Conservation (phyloP, 2,329 filamentous ascomycete genomes). For the Clarireedia hainanense region DNA sequence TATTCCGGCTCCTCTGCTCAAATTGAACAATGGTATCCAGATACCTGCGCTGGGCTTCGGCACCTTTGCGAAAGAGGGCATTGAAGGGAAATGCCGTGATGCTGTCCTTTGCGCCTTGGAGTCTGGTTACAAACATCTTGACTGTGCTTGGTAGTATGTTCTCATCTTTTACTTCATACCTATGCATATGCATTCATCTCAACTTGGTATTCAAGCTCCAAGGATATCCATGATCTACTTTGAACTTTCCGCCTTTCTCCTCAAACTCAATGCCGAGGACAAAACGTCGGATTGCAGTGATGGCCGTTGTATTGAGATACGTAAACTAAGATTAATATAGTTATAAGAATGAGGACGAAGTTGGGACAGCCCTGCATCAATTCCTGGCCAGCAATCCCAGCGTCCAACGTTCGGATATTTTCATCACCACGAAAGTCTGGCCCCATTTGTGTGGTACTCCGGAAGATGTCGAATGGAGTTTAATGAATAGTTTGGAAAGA, state of each 20-base stretch:
- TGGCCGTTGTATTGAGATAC: background rate
- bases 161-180: background rate
- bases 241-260: background rate
- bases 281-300: background rate
- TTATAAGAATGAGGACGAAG: conserved; percentile 76
- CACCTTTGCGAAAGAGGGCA: conserved; percentile 21
- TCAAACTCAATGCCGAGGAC: background rate
- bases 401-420: conserved; percentile 41
- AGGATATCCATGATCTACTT: background rate
- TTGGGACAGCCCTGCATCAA: conserved; percentile 67
- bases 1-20: conserved; percentile 1
- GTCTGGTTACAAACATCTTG: conserved; percentile 58
- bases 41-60: conserved; percentile 39
- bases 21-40: conserved; percentile 29
- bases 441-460: conserved; percentile 57
- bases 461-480: conserved; percentile 56
- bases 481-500: conserved; percentile 63
- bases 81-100: conserved; percentile 36
- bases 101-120: conserved; percentile 52
- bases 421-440: conserved; percentile 27
- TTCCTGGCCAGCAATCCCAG: conserved; percentile 53
- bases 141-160: conserved; percentile 57
- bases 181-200: background rate
- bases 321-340: conserved; percentile 7
- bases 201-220: background rate